Conservation (phyloP, 164 flowering plant species). For the Piper betle region DNA sequence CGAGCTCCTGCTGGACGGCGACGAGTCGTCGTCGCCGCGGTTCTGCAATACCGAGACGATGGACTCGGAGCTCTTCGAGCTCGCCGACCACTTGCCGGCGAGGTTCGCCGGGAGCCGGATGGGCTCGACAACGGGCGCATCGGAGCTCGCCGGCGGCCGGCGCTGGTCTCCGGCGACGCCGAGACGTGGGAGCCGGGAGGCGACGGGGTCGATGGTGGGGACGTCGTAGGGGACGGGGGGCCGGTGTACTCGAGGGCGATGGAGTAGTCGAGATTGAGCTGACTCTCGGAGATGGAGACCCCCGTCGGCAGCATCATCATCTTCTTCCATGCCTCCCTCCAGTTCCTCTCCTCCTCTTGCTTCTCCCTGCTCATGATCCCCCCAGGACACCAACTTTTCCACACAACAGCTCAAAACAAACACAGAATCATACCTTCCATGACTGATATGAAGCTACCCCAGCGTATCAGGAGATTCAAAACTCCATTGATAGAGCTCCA, state of each 20-base stretch:
- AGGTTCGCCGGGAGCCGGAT: conserved; percentile 54
- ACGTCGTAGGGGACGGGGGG: conserved; percentile 63
- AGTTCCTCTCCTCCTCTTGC: conserved; percentile 18
- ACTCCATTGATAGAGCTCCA: no score
- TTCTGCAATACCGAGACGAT: conserved; percentile 77
- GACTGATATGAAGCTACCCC: no score
- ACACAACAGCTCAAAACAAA: no score
- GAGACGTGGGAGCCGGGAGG: conserved; percentile 19
- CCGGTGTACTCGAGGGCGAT: conserved; percentile 71
- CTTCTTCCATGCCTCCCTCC: conserved; percentile 59
- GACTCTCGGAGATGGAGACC: conserved; percentile 43
- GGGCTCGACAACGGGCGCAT: conserved; percentile 49
- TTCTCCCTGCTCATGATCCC: no score
- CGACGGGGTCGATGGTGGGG: conserved; percentile 65
- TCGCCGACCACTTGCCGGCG: conserved; percentile 39
- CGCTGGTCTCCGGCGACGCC: conserved; percentile 48
- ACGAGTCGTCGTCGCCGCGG: conserved; percentile 59
- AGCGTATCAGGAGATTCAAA: no score
- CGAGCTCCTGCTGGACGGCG: conserved; percentile 32
- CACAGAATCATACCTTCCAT: no score
- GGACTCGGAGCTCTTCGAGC: conserved; percentile 40
- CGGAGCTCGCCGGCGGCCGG: conserved; percentile 11
- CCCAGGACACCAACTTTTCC: no score
- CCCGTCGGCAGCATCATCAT: conserved; percentile 97
- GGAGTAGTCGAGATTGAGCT: conserved; percentile 53